Evolutionary conservation across 2,329 filamentous ascomycete species (phyloP).

Genomic region (Aspergillus nomiae): DNA sequence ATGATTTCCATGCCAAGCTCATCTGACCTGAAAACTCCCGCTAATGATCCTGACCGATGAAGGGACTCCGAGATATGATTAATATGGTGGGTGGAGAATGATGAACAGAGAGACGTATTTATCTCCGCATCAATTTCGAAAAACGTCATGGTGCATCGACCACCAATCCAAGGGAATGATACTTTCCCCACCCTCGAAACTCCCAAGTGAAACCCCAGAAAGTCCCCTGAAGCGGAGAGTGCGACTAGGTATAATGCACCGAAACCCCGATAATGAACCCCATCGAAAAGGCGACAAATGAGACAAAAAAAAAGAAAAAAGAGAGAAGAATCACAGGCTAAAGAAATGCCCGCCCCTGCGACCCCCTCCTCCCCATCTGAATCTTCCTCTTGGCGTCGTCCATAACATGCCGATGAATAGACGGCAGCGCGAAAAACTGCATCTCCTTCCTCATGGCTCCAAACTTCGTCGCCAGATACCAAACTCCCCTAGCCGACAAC

Average conservation of each 20-base stretch:
- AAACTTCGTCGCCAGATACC: slow-evolving; percentile 33
- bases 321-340: slow-evolving; percentile 1
- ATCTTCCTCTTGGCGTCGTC: slow-evolving; percentile 20
- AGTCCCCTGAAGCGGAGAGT: neutral
- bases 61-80: neutral
- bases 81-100: neutral
- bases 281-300: neutral
- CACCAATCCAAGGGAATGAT: neutral
- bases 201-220: neutral
- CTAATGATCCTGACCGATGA: neutral
- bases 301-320: neutral
- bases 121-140: slow-evolving; percentile 1
- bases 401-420: slow-evolving; percentile 27
- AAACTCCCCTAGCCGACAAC: slow-evolving; percentile 32
- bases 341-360: slow-evolving; percentile 12
- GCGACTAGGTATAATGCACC: neutral
- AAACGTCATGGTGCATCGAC: slow-evolving; percentile 22
- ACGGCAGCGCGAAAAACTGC: slow-evolving; percentile 34
- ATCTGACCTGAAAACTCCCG: neutral
- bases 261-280: neutral
- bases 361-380: slow-evolving; percentile 9
- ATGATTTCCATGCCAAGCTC: neutral
- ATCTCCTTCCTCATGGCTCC: slow-evolving; percentile 29
- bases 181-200: neutral
- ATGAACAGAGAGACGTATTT: neutral